phyloP scores from a whole-genome alignment of 768 basidiomycete genomes.

The Filobasidium wieringae region DNA sequence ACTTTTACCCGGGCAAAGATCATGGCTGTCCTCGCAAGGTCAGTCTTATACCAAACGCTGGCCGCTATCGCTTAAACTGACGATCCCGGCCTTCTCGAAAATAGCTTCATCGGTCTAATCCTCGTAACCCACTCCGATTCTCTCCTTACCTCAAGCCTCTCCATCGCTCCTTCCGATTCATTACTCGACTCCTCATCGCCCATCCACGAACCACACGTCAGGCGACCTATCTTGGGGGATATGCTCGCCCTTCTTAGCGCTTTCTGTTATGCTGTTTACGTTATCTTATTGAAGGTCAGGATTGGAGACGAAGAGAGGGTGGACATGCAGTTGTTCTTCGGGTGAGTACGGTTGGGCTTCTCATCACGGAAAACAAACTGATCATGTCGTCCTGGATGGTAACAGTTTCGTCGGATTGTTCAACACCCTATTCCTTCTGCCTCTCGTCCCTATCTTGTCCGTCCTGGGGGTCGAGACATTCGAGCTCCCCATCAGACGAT shows the following conservation, averaged over 20 bases:
- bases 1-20: constrained; percentile 59
- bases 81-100: background rate
- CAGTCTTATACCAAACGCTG: constrained; percentile 15
- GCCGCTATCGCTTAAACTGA: background rate
- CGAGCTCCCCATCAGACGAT: constrained; percentile 51
- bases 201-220: constrained; percentile 7
- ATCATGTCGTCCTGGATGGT: background rate
- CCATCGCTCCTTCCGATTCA: constrained; percentile 5
- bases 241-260: constrained; percentile 73
- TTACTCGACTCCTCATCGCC: constrained; percentile 6
- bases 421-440: constrained; percentile 65
- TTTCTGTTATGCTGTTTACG: constrained; percentile 75
- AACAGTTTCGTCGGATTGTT: constrained; percentile 70
- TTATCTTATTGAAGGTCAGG: constrained; percentile 75
- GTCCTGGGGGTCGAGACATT: constrained; percentile 59
- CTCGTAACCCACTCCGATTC: constrained; percentile 85
- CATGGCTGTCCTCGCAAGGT: constrained; percentile 69
- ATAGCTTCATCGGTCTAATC: constrained; percentile 66
- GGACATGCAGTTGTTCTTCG: constrained; percentile 90
- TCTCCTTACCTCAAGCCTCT: constrained; percentile 7
- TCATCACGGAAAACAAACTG: background rate
- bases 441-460: constrained; percentile 66
- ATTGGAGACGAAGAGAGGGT: constrained; percentile 69
- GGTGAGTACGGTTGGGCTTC: constrained; percentile 21
- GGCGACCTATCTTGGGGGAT: constrained; percentile 59